Base-by-base conservation (phyloP, 768 basidiomycete genomes). In the Fomitopsis pulvina region DNA sequence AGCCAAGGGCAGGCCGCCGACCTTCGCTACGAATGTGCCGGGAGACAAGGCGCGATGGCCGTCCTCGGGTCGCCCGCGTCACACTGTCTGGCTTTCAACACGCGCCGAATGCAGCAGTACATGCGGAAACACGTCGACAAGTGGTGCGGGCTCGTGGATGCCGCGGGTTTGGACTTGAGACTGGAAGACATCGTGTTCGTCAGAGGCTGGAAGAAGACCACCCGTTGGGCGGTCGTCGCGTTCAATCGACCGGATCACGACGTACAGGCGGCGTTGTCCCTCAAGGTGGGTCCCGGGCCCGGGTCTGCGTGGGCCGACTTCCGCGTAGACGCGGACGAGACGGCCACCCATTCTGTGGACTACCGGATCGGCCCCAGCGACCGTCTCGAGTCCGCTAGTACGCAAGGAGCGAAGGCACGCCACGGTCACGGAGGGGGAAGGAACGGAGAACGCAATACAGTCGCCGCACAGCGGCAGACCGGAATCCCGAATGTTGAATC, bases 41-140 rank as follows among this genome's bases (percentile, higher is more conserved):
- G 29, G 3, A 50, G 53, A 4, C 50, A 55, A 21, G 61, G 61
- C 29, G 61, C 56, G 2, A 41, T 60, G 18, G 34, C 59, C 8
- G n/a, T 48, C 39, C 40, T 49, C 38, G 46, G 27, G 20, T 38
- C 26, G n/a, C n/a, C 26, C 7, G 50, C 34, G 1, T 25, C 16
- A 11, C 41, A 39, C 9, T 42, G 37, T 40, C 29, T 18, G 20
- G 49, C 51, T n/a, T 42, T 41, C n/a, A 44, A 29, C 1, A 47
- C 40, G 14, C 45, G 40, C 16, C 24, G 41, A 11, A 34, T 54
- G 2, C 27, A 10, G 4, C 40, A 46, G 22, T 54, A 57, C 45
- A 54, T 57, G 30, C 25, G 25, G 4, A 16, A 27, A 16, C 49
- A 57, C 42, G 42, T 48, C 20, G 25, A 22, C 3, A 20, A 32